Evolutionary conservation across 2,329 filamentous ascomycete genomes (phyloP), one percentile per base, ranked within the genome.

Genomic region (Aspergillus glaucus): DNA sequence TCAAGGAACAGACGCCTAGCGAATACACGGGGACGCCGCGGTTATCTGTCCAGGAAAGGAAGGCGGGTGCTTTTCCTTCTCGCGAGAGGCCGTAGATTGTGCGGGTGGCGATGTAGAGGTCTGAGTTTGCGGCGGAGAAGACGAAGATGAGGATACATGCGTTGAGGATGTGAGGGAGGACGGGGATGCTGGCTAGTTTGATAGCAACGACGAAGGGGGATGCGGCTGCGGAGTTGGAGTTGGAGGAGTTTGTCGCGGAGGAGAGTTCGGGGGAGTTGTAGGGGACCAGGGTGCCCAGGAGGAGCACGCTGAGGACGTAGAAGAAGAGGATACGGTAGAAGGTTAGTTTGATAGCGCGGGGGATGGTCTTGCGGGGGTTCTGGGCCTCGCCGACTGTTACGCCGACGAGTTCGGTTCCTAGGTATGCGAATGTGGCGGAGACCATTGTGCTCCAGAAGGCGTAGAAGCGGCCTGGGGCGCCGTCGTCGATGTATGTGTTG

Each of bases 321-420:
- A 92, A 92, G 72, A 91, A 74, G 56, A 88, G 70, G 65, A 92
- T 91, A 50, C 87, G 87, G 74, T 81, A 91, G 69, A 91, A 91
- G 56, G 86, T 90, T 44, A 89, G 77, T 65, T 83, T 86, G 75
- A 90, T 90, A 46, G 86, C 87, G 51, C 83, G 81, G 6, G 87
- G 87, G 52, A 92, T 84, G 14, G 83, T 87, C 66, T 80, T 81
- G 63, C 86, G 82, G 1, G 87, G 87, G 70, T 90, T 90, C 70
- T 89, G 84, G 0, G 86, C 86, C 68, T 90, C 86, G 46, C 84
- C 86, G 30, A 88, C 85, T 0, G 86, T 90, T 12, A 90, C 85
- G 70, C 86, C 86, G 45, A 89, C 84, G 40, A 89, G 74, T 62
- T 90, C 86, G 2, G 86, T 87, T 50, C 86, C 86, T 4, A 90